phyloP scores from a whole-genome alignment of 2,329 filamentous ascomycete species.

The Penicillium digitatum region DNA sequence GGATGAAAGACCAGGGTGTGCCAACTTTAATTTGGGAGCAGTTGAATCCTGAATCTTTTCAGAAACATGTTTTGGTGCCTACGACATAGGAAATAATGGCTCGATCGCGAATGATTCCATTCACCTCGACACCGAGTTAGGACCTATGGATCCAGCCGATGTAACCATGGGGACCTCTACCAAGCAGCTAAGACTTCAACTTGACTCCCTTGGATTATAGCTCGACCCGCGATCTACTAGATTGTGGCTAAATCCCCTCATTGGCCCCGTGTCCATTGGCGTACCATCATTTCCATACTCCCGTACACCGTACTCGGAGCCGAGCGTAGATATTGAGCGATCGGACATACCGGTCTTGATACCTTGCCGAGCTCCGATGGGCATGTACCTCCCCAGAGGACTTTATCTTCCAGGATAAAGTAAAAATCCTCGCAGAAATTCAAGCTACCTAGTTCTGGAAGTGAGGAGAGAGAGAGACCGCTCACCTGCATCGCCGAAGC shows the following conservation, averaged over 20 bases:
- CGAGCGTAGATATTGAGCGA: background rate
- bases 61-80: background rate
- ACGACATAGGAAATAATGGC: background rate
- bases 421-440: background rate
- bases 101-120: background rate
- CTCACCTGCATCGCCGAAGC: background rate
- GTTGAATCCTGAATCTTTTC: background rate
- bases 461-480: constrained; percentile 1
- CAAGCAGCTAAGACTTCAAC: constrained; percentile 5
- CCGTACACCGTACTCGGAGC: too few relatives aligned
- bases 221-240: constrained; percentile 7
- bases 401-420: background rate
- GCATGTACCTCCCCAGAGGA: background rate
- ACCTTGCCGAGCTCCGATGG: background rate
- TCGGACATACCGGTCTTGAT: background rate
- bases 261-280: constrained; percentile 6
- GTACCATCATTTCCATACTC: background rate
- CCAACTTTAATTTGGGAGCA: constrained; percentile 24
- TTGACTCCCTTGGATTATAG: background rate
- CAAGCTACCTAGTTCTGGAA: background rate
- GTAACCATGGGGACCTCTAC: background rate
- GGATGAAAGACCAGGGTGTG: constrained; percentile 15
- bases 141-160: background rate
- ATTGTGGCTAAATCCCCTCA: constrained; percentile 7
- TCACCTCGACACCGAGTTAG: background rate